phyloP scores from a whole-genome alignment of 768 basidiomycete species.

The Mycena chlorophos region DNA sequence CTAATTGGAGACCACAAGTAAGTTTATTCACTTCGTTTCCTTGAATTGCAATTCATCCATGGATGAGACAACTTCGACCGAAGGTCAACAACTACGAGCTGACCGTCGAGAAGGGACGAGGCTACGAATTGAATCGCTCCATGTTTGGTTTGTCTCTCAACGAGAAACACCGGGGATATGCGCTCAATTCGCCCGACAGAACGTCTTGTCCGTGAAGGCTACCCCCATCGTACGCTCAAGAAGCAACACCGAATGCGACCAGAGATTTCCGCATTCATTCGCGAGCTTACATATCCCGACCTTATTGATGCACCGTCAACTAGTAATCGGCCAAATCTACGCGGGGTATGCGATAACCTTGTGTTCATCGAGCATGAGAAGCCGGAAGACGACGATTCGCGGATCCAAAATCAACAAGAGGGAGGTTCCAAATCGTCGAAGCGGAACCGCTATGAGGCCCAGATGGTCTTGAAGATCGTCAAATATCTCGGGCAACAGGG shows the following conservation, averaged over 20 bases:
- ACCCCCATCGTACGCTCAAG: constrained; percentile 57
- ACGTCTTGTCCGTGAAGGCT: constrained; percentile 60
- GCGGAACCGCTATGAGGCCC: constrained; percentile 57
- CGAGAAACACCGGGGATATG: background rate
- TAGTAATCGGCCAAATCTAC: constrained; percentile 47
- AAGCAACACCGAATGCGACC: constrained; percentile 76
- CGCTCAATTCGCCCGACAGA: constrained; percentile 24
- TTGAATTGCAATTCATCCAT: background rate
- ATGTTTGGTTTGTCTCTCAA: constrained; percentile 46
- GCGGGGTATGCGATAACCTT: constrained; percentile 57
- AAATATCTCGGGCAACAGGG: constrained; percentile 69
- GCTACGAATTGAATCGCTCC: constrained; percentile 65
- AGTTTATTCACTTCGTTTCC: constrained; percentile 21
- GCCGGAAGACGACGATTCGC: constrained; percentile 49
- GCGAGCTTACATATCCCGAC: constrained; percentile 64
- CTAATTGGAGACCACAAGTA: constrained; percentile 77
- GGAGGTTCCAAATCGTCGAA: constrained; percentile 54
- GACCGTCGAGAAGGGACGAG: constrained; percentile 68
- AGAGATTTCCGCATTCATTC: constrained; percentile 64
- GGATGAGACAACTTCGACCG: constrained; percentile 63
- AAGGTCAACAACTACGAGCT: constrained; percentile 67
- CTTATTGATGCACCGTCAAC: constrained; percentile 58
- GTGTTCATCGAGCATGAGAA: constrained; percentile 60
- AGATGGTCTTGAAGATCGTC: constrained; percentile 67
- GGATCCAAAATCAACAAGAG: constrained; percentile 48